These are phyloP conservation scores for Omphalea diandra DNA, from an alignment of 441 rosid genomes.

Conservation along the genomic window DNA sequence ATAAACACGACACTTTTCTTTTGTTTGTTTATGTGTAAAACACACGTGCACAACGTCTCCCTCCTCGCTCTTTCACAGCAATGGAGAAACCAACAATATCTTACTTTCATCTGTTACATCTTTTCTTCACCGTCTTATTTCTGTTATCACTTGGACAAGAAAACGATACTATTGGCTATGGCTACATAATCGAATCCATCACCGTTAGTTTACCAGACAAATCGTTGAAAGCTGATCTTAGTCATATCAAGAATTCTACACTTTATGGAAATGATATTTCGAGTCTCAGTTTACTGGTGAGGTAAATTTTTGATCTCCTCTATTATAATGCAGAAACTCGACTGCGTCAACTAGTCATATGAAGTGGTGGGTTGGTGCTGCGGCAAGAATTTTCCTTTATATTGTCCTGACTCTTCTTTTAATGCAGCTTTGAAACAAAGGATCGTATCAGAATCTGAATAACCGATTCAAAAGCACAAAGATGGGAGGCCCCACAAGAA, in stretches of 20 bases:
- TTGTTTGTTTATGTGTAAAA: too few species aligned
- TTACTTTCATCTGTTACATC: neutral
- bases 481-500: conserved; percentile 47
- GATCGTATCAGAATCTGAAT: conserved; percentile 39
- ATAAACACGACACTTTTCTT: too few species aligned
- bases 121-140: neutral
- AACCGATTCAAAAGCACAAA: conserved; percentile 29
- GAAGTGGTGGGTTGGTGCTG: too few species aligned
- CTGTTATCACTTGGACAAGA: conserved; percentile 4
- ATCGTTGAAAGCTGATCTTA: conserved; percentile 47
- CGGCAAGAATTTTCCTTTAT: neutral
- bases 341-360: too few species aligned
- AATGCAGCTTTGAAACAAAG: conserved; percentile 31
- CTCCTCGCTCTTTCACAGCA: too few species aligned
- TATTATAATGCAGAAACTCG: neutral
- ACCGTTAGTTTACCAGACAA: conserved; percentile 17
- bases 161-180: conserved; percentile 42
- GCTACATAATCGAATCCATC: conserved; percentile 46
- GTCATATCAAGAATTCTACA: conserved; percentile 44
- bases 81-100: neutral
- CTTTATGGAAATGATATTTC: conserved; percentile 51
- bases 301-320: conserved; percentile 28
- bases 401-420: neutral
- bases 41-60: too few species aligned
- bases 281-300: conserved; percentile 46